A percentile compares a stretch with the other conserved stretches of the same genome.
These are phyloP conservation scores for Kurtzmaniella quercitrusa DNA, from an alignment of 1,139 yeast genomes.

Conservation along the genomic window DNA sequence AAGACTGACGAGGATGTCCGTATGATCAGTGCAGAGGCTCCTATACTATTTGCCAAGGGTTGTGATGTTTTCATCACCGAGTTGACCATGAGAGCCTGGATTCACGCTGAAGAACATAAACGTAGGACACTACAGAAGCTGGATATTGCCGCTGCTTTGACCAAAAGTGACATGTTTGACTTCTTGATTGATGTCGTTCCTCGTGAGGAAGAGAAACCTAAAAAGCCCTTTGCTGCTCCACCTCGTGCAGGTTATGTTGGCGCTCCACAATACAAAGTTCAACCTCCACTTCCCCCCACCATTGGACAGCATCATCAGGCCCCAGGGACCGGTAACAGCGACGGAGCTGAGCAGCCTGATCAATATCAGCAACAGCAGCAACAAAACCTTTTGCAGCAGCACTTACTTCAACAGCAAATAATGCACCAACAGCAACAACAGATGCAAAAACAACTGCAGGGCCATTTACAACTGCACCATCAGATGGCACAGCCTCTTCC, in stretches of 20 bases:
- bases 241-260: constrained; percentile 11
- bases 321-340: not conserved
- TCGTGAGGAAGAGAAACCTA: constrained; percentile 64
- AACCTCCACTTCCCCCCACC: not conserved
- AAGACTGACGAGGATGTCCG: constrained; percentile 96
- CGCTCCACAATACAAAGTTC: constrained; percentile 2
- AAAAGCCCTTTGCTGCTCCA: constrained; percentile 24
- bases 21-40: constrained; percentile 98
- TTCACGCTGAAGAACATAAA: constrained; percentile 94
- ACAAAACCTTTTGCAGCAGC: constrained; percentile 8
- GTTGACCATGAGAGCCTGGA: constrained; percentile 97
- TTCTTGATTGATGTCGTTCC: constrained; percentile 95
- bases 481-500: constrained; percentile 10
- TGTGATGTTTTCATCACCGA: constrained; percentile 96
- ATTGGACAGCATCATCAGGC: not conserved
- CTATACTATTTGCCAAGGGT: constrained; percentile 93
- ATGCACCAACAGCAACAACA: constrained; percentile 11
- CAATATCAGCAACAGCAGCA: constrained; percentile 8
- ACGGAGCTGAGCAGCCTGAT: constrained; percentile 2
- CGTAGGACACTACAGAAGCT: constrained; percentile 89
- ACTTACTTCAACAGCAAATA: constrained; percentile 8
- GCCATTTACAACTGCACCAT: constrained; percentile 8
- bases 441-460: constrained; percentile 8
- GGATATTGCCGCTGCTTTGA: constrained; percentile 93
- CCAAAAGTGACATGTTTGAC: constrained; percentile 95